Evolutionary conservation across 331 rosid genomes (phyloP).

Genomic region (Stylosanthes scabra): DNA sequence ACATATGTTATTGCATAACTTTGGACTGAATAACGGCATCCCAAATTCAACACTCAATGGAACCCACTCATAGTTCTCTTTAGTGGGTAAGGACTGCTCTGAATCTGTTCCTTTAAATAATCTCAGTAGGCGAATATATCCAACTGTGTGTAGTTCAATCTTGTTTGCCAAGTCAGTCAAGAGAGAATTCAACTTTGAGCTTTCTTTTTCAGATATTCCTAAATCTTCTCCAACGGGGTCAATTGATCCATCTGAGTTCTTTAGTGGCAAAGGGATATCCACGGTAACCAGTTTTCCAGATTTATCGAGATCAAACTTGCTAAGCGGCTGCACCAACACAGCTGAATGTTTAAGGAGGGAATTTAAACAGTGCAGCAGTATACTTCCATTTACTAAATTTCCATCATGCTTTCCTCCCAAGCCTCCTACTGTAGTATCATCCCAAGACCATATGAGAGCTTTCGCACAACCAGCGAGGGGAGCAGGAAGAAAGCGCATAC

Average conservation of each 20-base stretch:
- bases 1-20: conserved; percentile 75
- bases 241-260: conserved; percentile 82
- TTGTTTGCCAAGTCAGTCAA: conserved; percentile 66
- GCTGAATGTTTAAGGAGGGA: conserved; percentile 92
- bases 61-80: conserved; percentile 86
- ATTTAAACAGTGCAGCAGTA: conserved; percentile 91
- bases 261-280: conserved; percentile 92
- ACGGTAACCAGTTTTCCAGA: conserved; percentile 72
- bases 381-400: conserved; percentile 77
- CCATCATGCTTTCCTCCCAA: conserved; percentile 95
- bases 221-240: conserved; percentile 64
- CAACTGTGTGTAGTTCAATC: conserved; percentile 81
- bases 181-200: conserved; percentile 63
- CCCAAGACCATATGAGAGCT: conserved; percentile 99
- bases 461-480: conserved; percentile 98
- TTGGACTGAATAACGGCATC: conserved; percentile 92
- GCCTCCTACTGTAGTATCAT: conserved; percentile 87
- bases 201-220: conserved; percentile 70
- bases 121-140: conserved; percentile 86
- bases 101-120: conserved; percentile 68
- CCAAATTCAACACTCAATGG: conserved; percentile 94
- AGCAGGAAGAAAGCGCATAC: conserved; percentile 92
- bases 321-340: conserved; percentile 89
- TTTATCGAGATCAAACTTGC: conserved; percentile 80
- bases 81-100: conserved; percentile 58